Percentiles rank a stretch among this genome's conserved stretches.
Conservation (phyloP, 1,284 basidiomycete species). For the Naganishia sp. region DNA sequence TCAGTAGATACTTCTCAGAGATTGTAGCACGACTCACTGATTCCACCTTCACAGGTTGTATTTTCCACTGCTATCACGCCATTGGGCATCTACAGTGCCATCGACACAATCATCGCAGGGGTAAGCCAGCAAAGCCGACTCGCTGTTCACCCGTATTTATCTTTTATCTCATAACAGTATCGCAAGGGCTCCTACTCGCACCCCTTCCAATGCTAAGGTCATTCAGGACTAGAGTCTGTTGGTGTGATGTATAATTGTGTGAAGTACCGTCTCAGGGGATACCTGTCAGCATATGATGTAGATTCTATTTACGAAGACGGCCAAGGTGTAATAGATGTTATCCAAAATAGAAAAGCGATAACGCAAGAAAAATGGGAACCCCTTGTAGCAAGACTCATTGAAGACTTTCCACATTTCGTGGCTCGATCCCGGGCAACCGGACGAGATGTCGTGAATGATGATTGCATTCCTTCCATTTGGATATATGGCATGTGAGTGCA, state of each 20-base stretch:
- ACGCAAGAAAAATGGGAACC: too few species aligned
- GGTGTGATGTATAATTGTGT: constrained; percentile 18
- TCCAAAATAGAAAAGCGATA: neutral
- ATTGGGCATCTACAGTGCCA: constrained; percentile 47
- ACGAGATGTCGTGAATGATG: too few species aligned
- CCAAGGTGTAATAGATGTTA: constrained; percentile 23
- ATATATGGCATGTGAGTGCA: neutral
- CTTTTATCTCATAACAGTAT: constrained; percentile 33
- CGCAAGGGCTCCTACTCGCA: constrained; percentile 41
- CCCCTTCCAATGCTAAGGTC: constrained; percentile 45
- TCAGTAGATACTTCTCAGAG: constrained; percentile 19
- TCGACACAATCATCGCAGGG: constrained; percentile 44
- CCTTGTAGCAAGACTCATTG: too few species aligned
- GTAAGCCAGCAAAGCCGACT: constrained; percentile 6
- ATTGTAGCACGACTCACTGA: neutral
- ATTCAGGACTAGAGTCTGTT: neutral
- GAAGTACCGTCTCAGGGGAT: neutral
- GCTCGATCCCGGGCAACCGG: too few species aligned
- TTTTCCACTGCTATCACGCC: constrained; percentile 45
- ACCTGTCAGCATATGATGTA: constrained; percentile 1
- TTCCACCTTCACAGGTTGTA: constrained; percentile 36
- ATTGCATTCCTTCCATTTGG: neutral
- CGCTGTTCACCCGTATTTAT: neutral
- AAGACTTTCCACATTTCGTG: too few species aligned
- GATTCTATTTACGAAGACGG: neutral